Base-by-base conservation (phyloP, 306 rosid genomes). In the Vicia sativa region DNA sequence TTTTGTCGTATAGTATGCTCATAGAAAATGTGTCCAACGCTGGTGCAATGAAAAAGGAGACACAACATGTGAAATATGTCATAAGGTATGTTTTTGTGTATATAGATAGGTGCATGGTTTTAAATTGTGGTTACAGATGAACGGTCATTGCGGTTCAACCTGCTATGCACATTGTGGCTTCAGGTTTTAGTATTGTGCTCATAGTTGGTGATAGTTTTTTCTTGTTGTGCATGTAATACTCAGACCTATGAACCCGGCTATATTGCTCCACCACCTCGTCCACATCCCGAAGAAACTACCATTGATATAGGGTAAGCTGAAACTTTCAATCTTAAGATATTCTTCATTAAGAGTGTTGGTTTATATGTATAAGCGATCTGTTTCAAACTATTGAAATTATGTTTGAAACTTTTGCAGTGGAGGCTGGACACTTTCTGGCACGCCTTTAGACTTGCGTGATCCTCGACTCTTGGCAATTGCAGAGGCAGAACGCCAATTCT, bases 41-140 rank as follows among this genome's bases (percentile, higher is more conserved):
- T 92, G 98, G 98, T 92, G 98, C 78, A 78, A 92, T 59, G 98
- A 92, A 83, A 92, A 92, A 83, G 98, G 98, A 58, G 98, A 92
- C 75, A 90, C 74, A 66, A 90, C 77, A 71, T 92, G 98, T 72
- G 96, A 90, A 79, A 92, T 92, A 50, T 92, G 98, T 55, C 95
- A 90, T 82, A 88, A 90, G 98, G 98, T 92, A 79, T 73, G 69
- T 68, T 39, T 11, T n/a, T n/a, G n/a, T n/a, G n/a, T n/a, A n/a
- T n/a, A n/a, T n/a, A n/a, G n/a, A n/a, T n/a, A n/a, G n/a, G n/a
- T n/a, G n/a, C n/a, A 6, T 31, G 37, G 37, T 31, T 31, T 5
- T 31, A 31, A 31, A 31, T 31, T 5, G 9, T 8, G n/a, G n/a
- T n/a, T n/a, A n/a, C n/a, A n/a, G n/a, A n/a, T n/a, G n/a, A n/a